A percentile compares a stretch with the other conserved stretches of the same genome.
Conservation (phyloP, 1,284 basidiomycete genomes). For the Trametes versicolor region DNA sequence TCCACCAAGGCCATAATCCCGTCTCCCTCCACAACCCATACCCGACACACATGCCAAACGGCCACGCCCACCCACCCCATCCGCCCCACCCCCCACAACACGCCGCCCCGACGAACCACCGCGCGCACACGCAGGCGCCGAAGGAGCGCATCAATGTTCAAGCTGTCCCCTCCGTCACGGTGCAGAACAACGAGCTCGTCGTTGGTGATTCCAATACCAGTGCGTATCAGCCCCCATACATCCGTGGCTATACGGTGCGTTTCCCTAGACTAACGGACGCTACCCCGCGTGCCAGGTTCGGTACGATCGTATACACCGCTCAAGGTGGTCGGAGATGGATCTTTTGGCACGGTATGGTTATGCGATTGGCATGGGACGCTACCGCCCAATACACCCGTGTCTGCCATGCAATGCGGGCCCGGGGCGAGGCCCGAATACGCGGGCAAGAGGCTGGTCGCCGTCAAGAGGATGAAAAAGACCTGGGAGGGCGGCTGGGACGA, state of each 20-base stretch:
- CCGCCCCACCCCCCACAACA: conserved; percentile 39
- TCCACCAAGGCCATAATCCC: conserved; percentile 57
- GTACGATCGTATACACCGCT: conserved; percentile 62
- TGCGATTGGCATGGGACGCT: conserved; percentile 99
- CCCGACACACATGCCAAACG: conserved; percentile 44
- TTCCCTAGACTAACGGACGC: conserved; percentile 25
- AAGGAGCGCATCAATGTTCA: conserved; percentile 71
- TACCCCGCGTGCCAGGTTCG: conserved; percentile 44
- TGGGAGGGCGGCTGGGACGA: conserved; percentile 99
- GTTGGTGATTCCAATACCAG: conserved; percentile 78
- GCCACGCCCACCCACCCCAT: conserved; percentile 41
- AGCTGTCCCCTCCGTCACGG: conserved; percentile 77
- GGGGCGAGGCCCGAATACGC: conserved; percentile 93
- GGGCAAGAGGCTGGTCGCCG: conserved; percentile 94
- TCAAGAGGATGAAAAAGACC: conserved; percentile 98
- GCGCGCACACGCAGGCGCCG: conserved; percentile 41
- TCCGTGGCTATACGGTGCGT: conserved; percentile 22
- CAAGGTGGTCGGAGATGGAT: conserved; percentile 95
- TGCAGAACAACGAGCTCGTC: conserved; percentile 70
- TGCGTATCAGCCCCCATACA: conserved; percentile 50
- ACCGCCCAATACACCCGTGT: conserved; percentile 86
- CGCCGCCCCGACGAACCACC: conserved; percentile 37
- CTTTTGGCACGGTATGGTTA: conserved; percentile 97
- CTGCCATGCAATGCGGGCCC: conserved; percentile 91
- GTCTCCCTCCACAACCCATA: conserved; percentile 43